phyloP scores from a whole-genome alignment of 2,329 filamentous ascomycete species.

The Acrocalymma vagum region DNA sequence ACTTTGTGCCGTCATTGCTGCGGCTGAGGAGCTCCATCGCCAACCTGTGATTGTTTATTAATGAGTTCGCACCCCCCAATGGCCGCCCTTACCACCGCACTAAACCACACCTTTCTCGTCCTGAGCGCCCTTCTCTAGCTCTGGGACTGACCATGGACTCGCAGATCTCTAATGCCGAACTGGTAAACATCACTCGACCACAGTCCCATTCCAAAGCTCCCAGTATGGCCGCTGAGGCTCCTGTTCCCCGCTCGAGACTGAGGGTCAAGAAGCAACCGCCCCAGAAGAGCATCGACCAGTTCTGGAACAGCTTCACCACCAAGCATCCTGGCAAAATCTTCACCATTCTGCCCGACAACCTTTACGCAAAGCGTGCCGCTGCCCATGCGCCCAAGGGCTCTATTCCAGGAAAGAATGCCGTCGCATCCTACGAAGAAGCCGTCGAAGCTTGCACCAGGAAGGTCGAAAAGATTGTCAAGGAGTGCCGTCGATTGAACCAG shows the following conservation, averaged over 20 bases:
- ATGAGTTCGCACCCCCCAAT: slow-evolving; percentile 33
- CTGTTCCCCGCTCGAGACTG: slow-evolving; percentile 27
- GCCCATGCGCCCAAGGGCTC: slow-evolving; percentile 62
- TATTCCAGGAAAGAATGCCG: slow-evolving; percentile 68
- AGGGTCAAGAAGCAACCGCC: slow-evolving; percentile 62
- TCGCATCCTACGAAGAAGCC: slow-evolving; percentile 77
- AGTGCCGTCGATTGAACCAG: slow-evolving; percentile 80
- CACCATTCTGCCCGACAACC: slow-evolving; percentile 74
- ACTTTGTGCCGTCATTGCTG: slow-evolving; percentile 34
- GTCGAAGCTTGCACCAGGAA: slow-evolving; percentile 71
- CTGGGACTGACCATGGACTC: slow-evolving; percentile 44
- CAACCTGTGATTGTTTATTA: slow-evolving; percentile 32
- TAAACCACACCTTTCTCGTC: slow-evolving; percentile 23
- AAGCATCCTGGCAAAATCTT: slow-evolving; percentile 77
- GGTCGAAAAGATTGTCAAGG: slow-evolving; percentile 65
- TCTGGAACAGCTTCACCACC: slow-evolving; percentile 75
- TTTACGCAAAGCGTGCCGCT: slow-evolving; percentile 68
- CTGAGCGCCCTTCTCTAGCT: slow-evolving; percentile 21
- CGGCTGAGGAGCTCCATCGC: slow-evolving; percentile 36
- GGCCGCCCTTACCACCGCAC: slow-evolving; percentile 26
- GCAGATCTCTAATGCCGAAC: slow-evolving; percentile 44
- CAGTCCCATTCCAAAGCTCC: slow-evolving; percentile 47
- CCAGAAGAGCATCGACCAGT: slow-evolving; percentile 74
- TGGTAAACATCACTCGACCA: slow-evolving; percentile 45
- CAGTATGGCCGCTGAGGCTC: slow-evolving; percentile 42